Evolutionary conservation across 352 stramenopile genomes (phyloP).

Genomic region (Phytophthora constricta): DNA sequence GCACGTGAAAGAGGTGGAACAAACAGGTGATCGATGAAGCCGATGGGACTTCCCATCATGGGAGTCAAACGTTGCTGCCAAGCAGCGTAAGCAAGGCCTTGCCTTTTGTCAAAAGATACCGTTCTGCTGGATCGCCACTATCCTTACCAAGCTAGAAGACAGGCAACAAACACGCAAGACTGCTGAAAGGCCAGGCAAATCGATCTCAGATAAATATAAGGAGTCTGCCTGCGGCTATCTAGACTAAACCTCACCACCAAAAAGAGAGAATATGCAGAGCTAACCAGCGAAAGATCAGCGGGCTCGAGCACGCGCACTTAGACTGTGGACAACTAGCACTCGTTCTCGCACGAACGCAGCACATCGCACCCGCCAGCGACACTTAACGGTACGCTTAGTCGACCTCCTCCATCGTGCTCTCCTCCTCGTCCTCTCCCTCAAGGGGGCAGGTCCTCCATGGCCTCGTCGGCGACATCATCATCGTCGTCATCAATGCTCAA

Average conservation of each 20-base stretch:
- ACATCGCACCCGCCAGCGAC: constrained; percentile 11
- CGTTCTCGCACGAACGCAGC: too few species aligned
- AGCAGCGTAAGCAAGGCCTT: too few species aligned
- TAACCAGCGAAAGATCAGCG: constrained; percentile 24
- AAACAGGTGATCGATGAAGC: too few species aligned
- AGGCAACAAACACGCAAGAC: constrained; percentile 5
- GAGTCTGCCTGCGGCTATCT: constrained; percentile 57
- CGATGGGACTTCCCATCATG: too few species aligned
- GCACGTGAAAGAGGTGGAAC: too few species aligned
- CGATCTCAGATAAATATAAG: constrained; percentile 73
- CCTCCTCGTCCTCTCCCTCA: constrained; percentile 96
- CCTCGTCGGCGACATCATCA: constrained; percentile 93
- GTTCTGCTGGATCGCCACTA: background rate
- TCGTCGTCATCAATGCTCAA: constrained; percentile 99
- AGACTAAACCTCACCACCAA: constrained; percentile 52
- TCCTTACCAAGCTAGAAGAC: background rate
- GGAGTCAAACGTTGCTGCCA: too few species aligned
- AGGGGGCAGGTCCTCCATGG: constrained; percentile 98
- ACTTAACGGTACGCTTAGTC: constrained; percentile 88
- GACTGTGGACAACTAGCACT: too few species aligned
- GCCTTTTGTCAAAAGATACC: background rate
- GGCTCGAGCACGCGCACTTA: constrained; percentile 1
- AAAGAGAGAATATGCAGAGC: constrained; percentile 33
- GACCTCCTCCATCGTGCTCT: constrained; percentile 99
- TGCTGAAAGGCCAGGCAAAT: constrained; percentile 37